These are phyloP conservation scores for Lactifluus pinguis DNA, from an alignment of 768 basidiomycete genomes.

Conservation along the genomic window DNA sequence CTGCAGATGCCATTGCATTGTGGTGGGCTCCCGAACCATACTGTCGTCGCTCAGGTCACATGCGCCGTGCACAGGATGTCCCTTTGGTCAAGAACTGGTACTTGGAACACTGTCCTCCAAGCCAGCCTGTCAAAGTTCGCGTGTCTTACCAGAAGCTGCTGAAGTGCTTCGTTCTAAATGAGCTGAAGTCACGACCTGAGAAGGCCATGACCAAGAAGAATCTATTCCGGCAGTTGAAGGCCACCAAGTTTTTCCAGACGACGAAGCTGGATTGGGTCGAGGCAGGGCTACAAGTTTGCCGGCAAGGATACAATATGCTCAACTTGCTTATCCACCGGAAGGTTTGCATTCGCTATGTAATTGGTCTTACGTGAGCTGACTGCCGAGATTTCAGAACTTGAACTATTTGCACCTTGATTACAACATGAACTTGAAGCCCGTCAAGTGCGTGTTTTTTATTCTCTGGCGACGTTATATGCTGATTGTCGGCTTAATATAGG, in stretches of 20 bases:
- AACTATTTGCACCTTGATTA: slow-evolving; percentile 95
- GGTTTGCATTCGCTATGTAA: slow-evolving; percentile 30
- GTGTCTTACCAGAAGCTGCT: slow-evolving; percentile 98
- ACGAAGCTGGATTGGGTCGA: slow-evolving; percentile 99
- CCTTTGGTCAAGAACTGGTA: slow-evolving; percentile 99
- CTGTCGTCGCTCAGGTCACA: slow-evolving; percentile 82
- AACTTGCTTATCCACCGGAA: slow-evolving; percentile 98
- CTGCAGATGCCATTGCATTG: slow-evolving; percentile 92
- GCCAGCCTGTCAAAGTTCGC: slow-evolving; percentile 94
- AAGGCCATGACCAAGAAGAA: slow-evolving; percentile 99
- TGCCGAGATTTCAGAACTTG: slow-evolving; percentile 48
- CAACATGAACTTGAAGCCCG: slow-evolving; percentile 98
- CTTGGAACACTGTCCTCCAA: slow-evolving; percentile 94
- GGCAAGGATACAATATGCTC: slow-evolving; percentile 99
- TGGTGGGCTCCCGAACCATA: slow-evolving; percentile 99
- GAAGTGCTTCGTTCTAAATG: slow-evolving; percentile 93
- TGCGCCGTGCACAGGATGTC: slow-evolving; percentile 89
- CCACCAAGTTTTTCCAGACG: slow-evolving; percentile 99
- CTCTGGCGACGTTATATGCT: slow-evolving; percentile 3
- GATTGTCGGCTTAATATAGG: slow-evolving; percentile 34
- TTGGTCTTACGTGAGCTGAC: slow-evolving; percentile 1
- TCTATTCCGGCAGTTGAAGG: slow-evolving; percentile 88
- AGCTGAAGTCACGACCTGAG: slow-evolving; percentile 78
- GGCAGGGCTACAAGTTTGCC: slow-evolving; percentile 94
- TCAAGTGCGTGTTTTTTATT: slow-evolving; percentile 44